phyloP scores from a whole-genome alignment of 495 filamentous ascomycete species.

The Sabuloglossum arenarium region DNA sequence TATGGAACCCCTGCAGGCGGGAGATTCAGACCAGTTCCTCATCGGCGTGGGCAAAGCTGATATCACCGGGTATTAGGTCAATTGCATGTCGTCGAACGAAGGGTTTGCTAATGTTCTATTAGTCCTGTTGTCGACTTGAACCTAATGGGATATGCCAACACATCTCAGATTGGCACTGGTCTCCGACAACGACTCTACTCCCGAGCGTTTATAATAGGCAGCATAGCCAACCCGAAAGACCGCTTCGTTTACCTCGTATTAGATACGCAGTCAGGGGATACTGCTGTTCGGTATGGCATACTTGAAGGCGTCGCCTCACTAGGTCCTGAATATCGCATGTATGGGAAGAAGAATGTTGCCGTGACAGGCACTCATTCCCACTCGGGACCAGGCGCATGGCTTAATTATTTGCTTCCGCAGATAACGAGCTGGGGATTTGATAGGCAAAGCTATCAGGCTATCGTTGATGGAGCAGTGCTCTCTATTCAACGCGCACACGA shows the following conservation, averaged over 20 bases:
- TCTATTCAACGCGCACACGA: constrained; percentile 72
- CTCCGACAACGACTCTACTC: constrained; percentile 80
- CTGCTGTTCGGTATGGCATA: constrained; percentile 72
- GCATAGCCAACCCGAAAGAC: constrained; percentile 39
- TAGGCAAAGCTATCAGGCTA: constrained; percentile 70
- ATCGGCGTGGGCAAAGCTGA: constrained; percentile 89
- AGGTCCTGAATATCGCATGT: constrained; percentile 48
- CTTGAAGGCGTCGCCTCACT: constrained; percentile 44
- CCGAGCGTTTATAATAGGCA: constrained; percentile 73
- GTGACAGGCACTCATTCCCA: constrained; percentile 90
- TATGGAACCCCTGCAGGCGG: background rate
- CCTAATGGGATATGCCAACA: constrained; percentile 81
- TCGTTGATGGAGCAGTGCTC: constrained; percentile 67
- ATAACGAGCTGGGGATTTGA: constrained; percentile 83
- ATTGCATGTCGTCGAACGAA: constrained; percentile 1
- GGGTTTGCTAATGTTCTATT: background rate
- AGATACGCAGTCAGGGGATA: constrained; percentile 80
- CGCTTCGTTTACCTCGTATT: constrained; percentile 78
- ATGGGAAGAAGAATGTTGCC: constrained; percentile 69
- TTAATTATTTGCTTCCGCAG: constrained; percentile 90
- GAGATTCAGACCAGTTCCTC: constrained; percentile 30
- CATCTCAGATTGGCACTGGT: constrained; percentile 70
- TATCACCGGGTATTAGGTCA: constrained; percentile 63
- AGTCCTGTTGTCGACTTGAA: constrained; percentile 81
- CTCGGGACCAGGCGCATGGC: constrained; percentile 80